Conservation (phyloP, 1,139 yeast genomes). For the Kluyveromyces sp. region DNA sequence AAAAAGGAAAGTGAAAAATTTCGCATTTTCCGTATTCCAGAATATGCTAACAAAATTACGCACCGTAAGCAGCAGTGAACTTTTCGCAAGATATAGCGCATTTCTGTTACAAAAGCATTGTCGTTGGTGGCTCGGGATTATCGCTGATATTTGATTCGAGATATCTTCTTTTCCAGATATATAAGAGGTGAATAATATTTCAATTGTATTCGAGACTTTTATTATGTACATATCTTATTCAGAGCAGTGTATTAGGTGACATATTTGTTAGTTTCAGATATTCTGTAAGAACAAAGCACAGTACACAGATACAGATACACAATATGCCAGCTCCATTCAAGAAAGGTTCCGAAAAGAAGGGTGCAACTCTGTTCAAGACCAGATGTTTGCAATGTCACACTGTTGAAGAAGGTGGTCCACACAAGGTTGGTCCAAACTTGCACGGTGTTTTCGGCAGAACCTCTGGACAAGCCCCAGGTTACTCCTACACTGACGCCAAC, state of each 20-base stretch:
- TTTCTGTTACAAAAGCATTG: too few species aligned
- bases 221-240: background rate
- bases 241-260: too few species aligned
- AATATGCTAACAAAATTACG: too few species aligned
- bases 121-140: too few species aligned
- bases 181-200: background rate
- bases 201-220: background rate
- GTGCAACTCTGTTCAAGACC: conserved; percentile 96
- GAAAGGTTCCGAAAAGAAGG: conserved; percentile 85
- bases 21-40: too few species aligned
- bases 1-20: background rate
- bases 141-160: background rate
- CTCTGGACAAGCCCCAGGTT: conserved; percentile 90
- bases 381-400: conserved; percentile 99
- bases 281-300: background rate
- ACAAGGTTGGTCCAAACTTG: conserved; percentile 99
- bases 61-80: background rate
- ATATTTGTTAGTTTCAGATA: too few species aligned
- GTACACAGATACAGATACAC: background rate
- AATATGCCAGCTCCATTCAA: conserved; percentile 24
- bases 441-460: conserved; percentile 89
- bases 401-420: conserved; percentile 89
- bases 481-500: conserved; percentile 96
- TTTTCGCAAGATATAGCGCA: background rate
- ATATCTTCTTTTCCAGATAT: background rate